Evolutionary conservation across 1,139 yeast species (phyloP), one percentile per base, ranked within the genome.

Genomic region (Sugiyamaella japonica): DNA sequence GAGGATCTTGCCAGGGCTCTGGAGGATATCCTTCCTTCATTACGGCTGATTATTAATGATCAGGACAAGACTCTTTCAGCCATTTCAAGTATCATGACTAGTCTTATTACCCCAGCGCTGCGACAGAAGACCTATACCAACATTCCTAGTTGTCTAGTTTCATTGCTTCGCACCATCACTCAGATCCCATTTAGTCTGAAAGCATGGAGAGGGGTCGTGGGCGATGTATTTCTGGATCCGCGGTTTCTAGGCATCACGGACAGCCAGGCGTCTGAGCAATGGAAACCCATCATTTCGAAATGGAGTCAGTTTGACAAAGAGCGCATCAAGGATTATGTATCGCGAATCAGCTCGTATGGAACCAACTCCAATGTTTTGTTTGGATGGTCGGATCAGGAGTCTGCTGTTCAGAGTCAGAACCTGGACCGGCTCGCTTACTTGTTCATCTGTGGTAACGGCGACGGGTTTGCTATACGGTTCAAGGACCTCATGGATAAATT

Each of bases 311-410:
- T 70, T 36, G 91, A 86, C 55, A 79, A 79, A 48, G 91, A 84
- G 7, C 81, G 80, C 52, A 67, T 86, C 49, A 66, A 68, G 3
- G 96, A 88, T 28, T 73, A 83, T 50, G 66, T 85, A 36, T 54
- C 73, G 16, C 60, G 79, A 56, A 65, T 85, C n/a, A 70, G 83
- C 0, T 76, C 83, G 7, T 72, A 76, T 49, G 76, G 78, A 29
- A 71, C 83, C 1, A 73, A 84, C 5, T 74, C 85, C 0, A 76
- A 84, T 12, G 81, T 69, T 10, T 59, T 82, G 9, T 74, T 86
- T 28, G 83, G 80, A 42, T 87, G 95, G 91, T 83, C 84, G 59
- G 96, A 89, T 58, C 82, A 86, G 15, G 93, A 86, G 28, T 55
- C 62, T 60, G 73, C 83, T 32, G 80, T 78, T 29, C 73, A 71